Base-by-base conservation (phyloP, 768 basidiomycete species). In the Rhizopogon roseolus region DNA sequence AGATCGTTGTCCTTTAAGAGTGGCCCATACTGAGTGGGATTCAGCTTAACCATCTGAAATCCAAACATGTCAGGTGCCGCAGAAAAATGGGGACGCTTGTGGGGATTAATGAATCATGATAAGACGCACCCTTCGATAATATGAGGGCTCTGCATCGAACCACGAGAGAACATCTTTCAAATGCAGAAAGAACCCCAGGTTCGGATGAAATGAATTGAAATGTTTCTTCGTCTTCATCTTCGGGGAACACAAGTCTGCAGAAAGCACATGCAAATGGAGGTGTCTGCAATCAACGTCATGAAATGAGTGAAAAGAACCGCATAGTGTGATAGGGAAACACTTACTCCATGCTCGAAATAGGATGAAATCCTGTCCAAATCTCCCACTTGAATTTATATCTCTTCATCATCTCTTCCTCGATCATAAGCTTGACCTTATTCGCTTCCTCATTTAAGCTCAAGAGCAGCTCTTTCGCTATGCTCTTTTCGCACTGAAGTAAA, bases 161-260 rank as follows among this genome's bases (percentile, higher is more conserved):
- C 92, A 93, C 2, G 79, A 76, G 41, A 90, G 71, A 14, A 96
- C 86, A 7, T 91, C 83, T 46, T 84, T 76, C n/a, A 94, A 70
- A 56, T 84, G 80, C 5, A 95, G 63, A 71, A 96, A 95, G 71
- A 92, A 96, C 0, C 90, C 92, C 19, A 81, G 74, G 45, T 81
- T 81, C 0, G 93, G 93, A 62, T 89, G 85, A 71, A 95, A 97
- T 5, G 90, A 88, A 63, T 95, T 94, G 70, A 92, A 90, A 59
- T 97, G 94, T 63, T 87, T 90, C 75, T 96, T 97, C 53, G 75
- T 79, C 71, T 94, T 96, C 74, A 95, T 69, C 50, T 70, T 72
- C 8, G 81, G 77, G 0, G 86, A 86, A 51, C 76, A 76, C 36
- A 93, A 64, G 64, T 97, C 94, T 4, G 81, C 77, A 4, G 93